Base-by-base conservation (phyloP, 345 rosid species). In the Xanthoceras sorbifolium region DNA sequence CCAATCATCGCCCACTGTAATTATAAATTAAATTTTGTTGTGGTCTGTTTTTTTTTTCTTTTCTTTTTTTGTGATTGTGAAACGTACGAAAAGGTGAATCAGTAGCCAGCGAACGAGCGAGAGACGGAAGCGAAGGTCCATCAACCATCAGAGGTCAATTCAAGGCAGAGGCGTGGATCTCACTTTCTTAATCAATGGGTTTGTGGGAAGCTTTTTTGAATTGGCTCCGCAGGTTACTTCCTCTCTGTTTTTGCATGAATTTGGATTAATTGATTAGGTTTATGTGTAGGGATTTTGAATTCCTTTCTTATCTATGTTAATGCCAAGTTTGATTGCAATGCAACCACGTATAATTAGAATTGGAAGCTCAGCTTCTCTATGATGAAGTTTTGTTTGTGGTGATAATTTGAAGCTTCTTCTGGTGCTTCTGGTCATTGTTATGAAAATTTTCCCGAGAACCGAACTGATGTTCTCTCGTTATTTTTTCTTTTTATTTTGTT, bases 191-290 rank as follows among this genome's bases (percentile, higher is more conserved):
- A 61, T 23, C 44, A 22, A 90, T 90, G 94, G 92, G 92, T 42
- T 83, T 89, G 57, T 90, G 84, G 89, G 94, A 90, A 81, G 90
- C 90, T 77, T 80, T 90, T 80, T 92, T 90, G 85, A 89, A 89
- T 84, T 90, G 94, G 94, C 94, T 90, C 68, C 94, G 92, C 54
- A 90, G 92, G 94, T 89, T 60, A 9, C 50, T 31, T 44, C 23
- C 61, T 63, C 46, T 69, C 23, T 71, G 48, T 11, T 9, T 29
- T 42, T 67, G 25, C 2, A 1, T 29, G 29, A 10, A 0, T 55
- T 20, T 61, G 38, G 23, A 54, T 46, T 38, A 23, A 34, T 29
- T 40, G 32, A 66, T 25, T 20, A 29, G 32, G 32, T 48, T 68
- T 42, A 6, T 17, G 15, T 31, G 15, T 36, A 12, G 62, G 18